These are phyloP conservation scores for Globisporangium radiosum DNA, from an alignment of 352 stramenopile species.

Conservation along the genomic window DNA sequence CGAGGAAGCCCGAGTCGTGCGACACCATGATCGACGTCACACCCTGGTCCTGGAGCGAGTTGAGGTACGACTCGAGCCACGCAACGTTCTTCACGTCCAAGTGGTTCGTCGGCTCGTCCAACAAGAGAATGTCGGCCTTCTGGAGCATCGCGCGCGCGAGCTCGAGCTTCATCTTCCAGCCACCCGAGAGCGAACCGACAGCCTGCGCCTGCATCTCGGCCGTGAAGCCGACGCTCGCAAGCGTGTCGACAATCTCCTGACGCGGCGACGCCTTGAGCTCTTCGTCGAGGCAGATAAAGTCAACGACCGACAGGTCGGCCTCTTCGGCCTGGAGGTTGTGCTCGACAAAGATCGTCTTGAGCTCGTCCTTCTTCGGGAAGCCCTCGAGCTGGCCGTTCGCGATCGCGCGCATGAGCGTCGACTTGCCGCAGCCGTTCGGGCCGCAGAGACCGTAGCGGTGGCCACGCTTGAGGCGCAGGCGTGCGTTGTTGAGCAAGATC, in stretches of 20 bases:
- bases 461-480: slow-evolving; percentile 88
- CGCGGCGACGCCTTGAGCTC: slow-evolving; percentile 88
- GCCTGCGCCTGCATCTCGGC: slow-evolving; percentile 89
- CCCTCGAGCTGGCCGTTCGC: slow-evolving; percentile 94
- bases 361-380: slow-evolving; percentile 92
- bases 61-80: slow-evolving; percentile 91
- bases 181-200: slow-evolving; percentile 92
- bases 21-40: slow-evolving; percentile 93
- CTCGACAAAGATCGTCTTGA: slow-evolving; percentile 95
- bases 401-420: slow-evolving; percentile 96
- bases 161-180: slow-evolving; percentile 95
- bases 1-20: slow-evolving; percentile 96
- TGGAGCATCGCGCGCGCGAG: slow-evolving; percentile 93
- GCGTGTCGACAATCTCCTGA: slow-evolving; percentile 89
- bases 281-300: slow-evolving; percentile 84
- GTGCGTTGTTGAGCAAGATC: slow-evolving; percentile 89
- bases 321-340: slow-evolving; percentile 94
- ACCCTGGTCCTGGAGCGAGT: slow-evolving; percentile 55
- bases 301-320: slow-evolving; percentile 74
- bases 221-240: slow-evolving; percentile 92
- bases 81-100: slow-evolving; percentile 91
- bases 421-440: slow-evolving; percentile 92
- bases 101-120: slow-evolving; percentile 96
- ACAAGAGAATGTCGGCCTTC: slow-evolving; percentile 94
- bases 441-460: slow-evolving; percentile 94